Evolutionary conservation across 2,329 filamentous ascomycete genomes (phyloP).

Genomic region (Cordyceps cicadae): DNA sequence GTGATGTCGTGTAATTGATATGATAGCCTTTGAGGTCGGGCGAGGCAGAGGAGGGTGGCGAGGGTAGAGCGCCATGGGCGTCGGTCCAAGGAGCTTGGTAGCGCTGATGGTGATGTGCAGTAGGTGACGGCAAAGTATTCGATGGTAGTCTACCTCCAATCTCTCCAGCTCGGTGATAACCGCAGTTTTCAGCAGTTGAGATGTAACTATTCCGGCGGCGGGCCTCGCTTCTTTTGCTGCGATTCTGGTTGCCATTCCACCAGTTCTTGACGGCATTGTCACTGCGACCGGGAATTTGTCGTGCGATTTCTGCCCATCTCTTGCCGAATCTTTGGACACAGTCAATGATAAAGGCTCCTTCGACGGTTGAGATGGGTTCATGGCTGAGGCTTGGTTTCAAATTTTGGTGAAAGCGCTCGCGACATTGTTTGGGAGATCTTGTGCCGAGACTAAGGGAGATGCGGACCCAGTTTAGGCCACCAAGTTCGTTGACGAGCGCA

Average conservation of each 20-base stretch:
- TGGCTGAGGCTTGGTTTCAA: slow-evolving; percentile 70
- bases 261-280: slow-evolving; percentile 97
- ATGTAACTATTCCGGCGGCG: slow-evolving; percentile 27
- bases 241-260: slow-evolving; percentile 93
- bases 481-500: slow-evolving; percentile 61
- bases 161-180: background rate
- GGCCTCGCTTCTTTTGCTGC: slow-evolving; percentile 47
- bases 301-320: slow-evolving; percentile 88
- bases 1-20: slow-evolving; percentile 48
- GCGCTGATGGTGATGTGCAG: slow-evolving; percentile 16
- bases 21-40: slow-evolving; percentile 61
- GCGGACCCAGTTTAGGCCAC: slow-evolving; percentile 81
- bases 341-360: slow-evolving; percentile 65
- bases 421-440: slow-evolving; percentile 86
- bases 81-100: slow-evolving; percentile 21
- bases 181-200: slow-evolving; percentile 11
- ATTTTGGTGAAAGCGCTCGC: slow-evolving; percentile 91
- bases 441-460: slow-evolving; percentile 69
- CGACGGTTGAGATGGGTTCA: slow-evolving; percentile 61
- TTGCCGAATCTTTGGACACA: slow-evolving; percentile 74
- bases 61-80: slow-evolving; percentile 28
- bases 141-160: slow-evolving; percentile 13
- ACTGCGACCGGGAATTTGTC: slow-evolving; percentile 72
- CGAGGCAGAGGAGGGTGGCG: slow-evolving; percentile 32
- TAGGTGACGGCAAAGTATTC: slow-evolving; percentile 13